Percentiles rank a stretch among this genome's conserved stretches.
phyloP scores from a whole-genome alignment of 441 rosid genomes.

The Bocquillonia castaneifolia region DNA sequence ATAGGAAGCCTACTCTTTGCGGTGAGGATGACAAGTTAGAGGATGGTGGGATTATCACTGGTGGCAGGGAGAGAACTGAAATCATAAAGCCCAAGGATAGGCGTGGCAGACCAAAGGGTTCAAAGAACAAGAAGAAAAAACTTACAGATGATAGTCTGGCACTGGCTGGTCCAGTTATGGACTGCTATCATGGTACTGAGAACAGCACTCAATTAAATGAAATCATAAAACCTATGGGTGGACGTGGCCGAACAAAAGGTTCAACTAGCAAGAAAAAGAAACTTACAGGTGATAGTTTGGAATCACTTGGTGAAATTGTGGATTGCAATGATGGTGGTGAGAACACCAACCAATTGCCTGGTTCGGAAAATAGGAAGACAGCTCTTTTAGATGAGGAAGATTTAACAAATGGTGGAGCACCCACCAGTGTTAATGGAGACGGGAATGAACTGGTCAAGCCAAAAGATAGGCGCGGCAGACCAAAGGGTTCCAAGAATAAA shows the following conservation, averaged over 20 bases:
- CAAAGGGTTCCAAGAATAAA: slow-evolving; percentile 24
- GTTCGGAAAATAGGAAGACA: not conserved
- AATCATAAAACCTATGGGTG: not conserved
- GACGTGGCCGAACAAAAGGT: slow-evolving; percentile 23
- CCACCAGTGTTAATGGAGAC: not conserved
- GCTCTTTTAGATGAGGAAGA: not conserved
- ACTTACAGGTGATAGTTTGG: not conserved
- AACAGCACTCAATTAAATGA: not conserved
- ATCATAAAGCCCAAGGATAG: slow-evolving; percentile 1
- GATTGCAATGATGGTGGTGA: not conserved
- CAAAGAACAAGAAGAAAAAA: slow-evolving; percentile 17
- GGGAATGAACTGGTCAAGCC: not conserved
- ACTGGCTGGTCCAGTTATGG: not conserved
- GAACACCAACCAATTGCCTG: not conserved
- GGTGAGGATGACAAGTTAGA: not conserved
- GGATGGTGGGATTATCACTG: not conserved
- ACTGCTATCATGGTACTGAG: not conserved
- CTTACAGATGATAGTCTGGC: not conserved
- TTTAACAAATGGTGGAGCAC: not conserved
- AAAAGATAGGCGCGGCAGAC: slow-evolving; percentile 27
- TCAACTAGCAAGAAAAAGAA: slow-evolving; percentile 10
- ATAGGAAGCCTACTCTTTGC: not conserved
- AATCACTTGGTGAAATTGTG: not conserved
- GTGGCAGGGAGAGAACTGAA: not conserved
- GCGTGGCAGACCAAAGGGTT: slow-evolving; percentile 32